Evolutionary conservation across 2,329 filamentous ascomycete genomes (phyloP), one percentile per base, ranked within the genome.

Genomic region (Pseudocercospora musae): DNA sequence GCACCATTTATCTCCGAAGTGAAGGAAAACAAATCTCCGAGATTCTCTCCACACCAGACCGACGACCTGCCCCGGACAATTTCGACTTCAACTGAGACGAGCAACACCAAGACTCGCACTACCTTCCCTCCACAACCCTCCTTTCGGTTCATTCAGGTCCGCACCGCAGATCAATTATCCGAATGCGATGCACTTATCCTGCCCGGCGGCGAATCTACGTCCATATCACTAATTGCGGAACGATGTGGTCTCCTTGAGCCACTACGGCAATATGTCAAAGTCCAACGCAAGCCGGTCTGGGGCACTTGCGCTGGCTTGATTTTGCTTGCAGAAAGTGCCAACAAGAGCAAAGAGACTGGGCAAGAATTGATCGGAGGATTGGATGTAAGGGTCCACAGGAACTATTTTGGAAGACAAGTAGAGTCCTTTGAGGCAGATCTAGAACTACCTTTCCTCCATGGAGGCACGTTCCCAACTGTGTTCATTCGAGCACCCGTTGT

Each of bases 401-500:
- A 98, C 73, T 92, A 97, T 76, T 99, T 97, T 73, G 95, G 95
- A 3, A 86, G 94, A 59, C 95, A 99, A 77, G 89, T 90, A 13
- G 92, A 98, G 78, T 96, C 90, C 73, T 98, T 98, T 76, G 87
- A 95, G 71, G 87, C 89, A 0, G 84, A 87, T 52, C 76, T 97
- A 31, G 78, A 89, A 13, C 79, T 97, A 23, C 86, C 88, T 0
- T 69, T 64, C n/a, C 96, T 96, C 71, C 67, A 73, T 13, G 69
- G 74, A 55, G 52, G 18, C 15, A 50, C 61, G 1, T 98, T 96
- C 73, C 86, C 87, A 1, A 91, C 88, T 1, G 89, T 98, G 31
- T 99, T 99, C 76, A 99, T 99, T 71, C 85, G 95, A 8, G 95
- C 95, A 0, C 95, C 95, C 0, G 89, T 98, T 0, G 94, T 99